These are phyloP conservation scores for Danielia reshetovae DNA, from an alignment of 805 yeast species.

Conservation along the genomic window DNA sequence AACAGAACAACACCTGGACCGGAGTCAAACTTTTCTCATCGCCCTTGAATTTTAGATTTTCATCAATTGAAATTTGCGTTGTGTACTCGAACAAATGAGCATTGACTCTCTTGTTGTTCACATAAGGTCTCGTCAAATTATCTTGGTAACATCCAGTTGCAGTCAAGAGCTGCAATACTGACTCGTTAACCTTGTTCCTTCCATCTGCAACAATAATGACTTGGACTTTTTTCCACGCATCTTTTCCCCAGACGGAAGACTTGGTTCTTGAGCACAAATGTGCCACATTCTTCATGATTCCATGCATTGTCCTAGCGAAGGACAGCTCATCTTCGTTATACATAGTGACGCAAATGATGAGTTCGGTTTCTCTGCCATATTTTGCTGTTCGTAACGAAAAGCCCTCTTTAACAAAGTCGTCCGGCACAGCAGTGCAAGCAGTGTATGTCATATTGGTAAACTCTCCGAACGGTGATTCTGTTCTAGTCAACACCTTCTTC, in stretches of 20 bases:
- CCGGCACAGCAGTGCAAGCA: conserved; percentile 93
- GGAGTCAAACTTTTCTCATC: conserved; percentile 90
- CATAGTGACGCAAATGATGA: conserved; percentile 93
- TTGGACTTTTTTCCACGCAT: conserved; percentile 95
- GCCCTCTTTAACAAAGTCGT: conserved; percentile 73
- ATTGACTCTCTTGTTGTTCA: conserved; percentile 84
- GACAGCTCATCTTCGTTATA: conserved; percentile 91
- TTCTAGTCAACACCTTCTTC: conserved; percentile 75
- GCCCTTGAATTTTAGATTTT: conserved; percentile 84
- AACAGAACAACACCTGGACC: conserved; percentile 87
- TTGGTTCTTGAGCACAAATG: conserved; percentile 77
- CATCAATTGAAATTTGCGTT: conserved; percentile 89
- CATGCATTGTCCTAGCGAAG: conserved; percentile 90
- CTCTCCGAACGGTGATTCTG: conserved; percentile 77
- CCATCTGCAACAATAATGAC: conserved; percentile 93
- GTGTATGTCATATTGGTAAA: conserved; percentile 95
- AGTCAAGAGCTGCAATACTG: conserved; percentile 82
- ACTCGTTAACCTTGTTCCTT: conserved; percentile 78
- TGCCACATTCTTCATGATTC: conserved; percentile 88
- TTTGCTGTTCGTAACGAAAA: conserved; percentile 85
- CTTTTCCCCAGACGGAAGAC: conserved; percentile 91
- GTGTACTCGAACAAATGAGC: conserved; percentile 96
- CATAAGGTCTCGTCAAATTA: conserved; percentile 92
- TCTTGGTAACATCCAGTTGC: conserved; percentile 98
- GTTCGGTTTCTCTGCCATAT: conserved; percentile 85